These are phyloP conservation scores for Blakeslea trispora DNA, from an alignment of 371 early-diverging fungal species.

Conservation along the genomic window DNA sequence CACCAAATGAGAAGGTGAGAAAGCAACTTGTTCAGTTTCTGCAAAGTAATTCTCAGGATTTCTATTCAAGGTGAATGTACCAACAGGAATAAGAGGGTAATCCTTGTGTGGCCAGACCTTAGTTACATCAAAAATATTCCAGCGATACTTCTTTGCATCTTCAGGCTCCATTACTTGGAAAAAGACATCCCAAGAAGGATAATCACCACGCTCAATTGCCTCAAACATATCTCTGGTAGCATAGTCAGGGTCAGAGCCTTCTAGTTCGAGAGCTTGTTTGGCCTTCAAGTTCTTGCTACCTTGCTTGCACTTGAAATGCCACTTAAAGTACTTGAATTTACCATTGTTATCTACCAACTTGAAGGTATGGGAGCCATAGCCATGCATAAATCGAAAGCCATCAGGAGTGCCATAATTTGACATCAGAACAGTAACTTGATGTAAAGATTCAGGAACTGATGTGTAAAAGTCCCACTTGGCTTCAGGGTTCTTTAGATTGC, in stretches of 20 bases:
- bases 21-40: conserved; percentile 81
- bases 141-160: conserved; percentile 73
- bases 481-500: conserved; percentile 37
- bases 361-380: conserved; percentile 77
- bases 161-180: conserved; percentile 76
- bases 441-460: conserved; percentile 76
- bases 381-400: conserved; percentile 80
- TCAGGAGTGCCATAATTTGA: conserved; percentile 83
- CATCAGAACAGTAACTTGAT: conserved; percentile 79
- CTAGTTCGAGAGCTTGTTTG: conserved; percentile 65
- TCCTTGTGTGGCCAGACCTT: conserved; percentile 81
- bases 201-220: conserved; percentile 72
- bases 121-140: conserved; percentile 84
- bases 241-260: conserved; percentile 73
- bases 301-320: conserved; percentile 85
- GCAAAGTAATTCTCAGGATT: conserved; percentile 83
- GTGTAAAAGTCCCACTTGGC: conserved; percentile 77
- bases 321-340: conserved; percentile 76
- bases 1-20: conserved; percentile 72
- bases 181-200: conserved; percentile 75
- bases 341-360: conserved; percentile 76
- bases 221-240: conserved; percentile 74
- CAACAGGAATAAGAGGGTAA: conserved; percentile 73
- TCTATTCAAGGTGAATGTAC: conserved; percentile 73
- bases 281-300: conserved; percentile 74